Evolutionary conservation across 225 moss, liverwort and hornwort species (phyloP).

Genomic region (Antitrichia curtipendula): DNA sequence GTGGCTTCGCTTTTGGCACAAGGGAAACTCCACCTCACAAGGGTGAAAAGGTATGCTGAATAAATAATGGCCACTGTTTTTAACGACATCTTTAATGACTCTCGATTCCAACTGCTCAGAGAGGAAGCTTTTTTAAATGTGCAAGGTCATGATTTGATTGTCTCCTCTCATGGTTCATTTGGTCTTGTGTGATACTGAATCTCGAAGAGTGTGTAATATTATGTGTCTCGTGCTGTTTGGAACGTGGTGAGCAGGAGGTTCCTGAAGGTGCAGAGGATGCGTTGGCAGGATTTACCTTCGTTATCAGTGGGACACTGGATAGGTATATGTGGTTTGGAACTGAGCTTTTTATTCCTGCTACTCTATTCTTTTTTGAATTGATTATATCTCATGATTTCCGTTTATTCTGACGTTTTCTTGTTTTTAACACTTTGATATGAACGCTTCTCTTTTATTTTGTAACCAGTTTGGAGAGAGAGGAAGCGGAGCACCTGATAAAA

Average conservation of each 20-base stretch:
- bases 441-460: background rate
- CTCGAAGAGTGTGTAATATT: background rate
- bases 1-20: conserved; percentile 29
- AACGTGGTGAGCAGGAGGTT: conserved; percentile 58
- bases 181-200: background rate
- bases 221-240: background rate
- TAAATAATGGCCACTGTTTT: background rate
- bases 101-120: background rate
- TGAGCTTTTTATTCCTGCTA: background rate
- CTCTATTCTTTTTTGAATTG: background rate
- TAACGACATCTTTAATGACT: background rate
- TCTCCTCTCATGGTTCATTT: background rate
- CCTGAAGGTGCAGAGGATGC: conserved; percentile 85
- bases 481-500: conserved; percentile 86
- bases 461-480: conserved; percentile 92
- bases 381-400: background rate
- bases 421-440: background rate
- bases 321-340: conserved; percentile 32
- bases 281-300: conserved; percentile 67
- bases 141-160: background rate
- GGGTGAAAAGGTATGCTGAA: conserved; percentile 72
- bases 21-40: conserved; percentile 80
- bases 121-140: background rate
- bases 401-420: background rate
- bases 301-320: conserved; percentile 92